A percentile compares a stretch with the other conserved stretches of the same genome.
Evolutionary conservation across 2,329 filamentous ascomycete genomes (phyloP).

Genomic region (Colletotrichum caudatum): DNA sequence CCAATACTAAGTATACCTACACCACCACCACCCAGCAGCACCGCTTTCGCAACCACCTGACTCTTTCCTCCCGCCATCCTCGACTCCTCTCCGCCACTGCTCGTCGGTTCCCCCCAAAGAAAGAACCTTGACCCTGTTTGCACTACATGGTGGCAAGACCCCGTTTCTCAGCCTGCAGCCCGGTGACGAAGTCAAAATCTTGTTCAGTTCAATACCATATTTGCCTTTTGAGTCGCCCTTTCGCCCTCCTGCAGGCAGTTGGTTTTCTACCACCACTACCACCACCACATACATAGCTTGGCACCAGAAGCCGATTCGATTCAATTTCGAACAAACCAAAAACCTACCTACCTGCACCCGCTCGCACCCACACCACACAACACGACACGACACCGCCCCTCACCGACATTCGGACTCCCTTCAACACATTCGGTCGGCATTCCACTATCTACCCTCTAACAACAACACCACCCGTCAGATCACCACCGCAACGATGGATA

Average conservation of each 20-base stretch:
- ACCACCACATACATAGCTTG: neutral
- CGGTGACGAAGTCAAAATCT: slow-evolving; percentile 39
- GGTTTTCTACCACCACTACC: too few species aligned
- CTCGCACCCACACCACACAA: neutral
- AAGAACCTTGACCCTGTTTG: slow-evolving; percentile 39
- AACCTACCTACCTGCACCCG: neutral
- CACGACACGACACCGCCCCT: neutral
- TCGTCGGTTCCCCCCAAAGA: slow-evolving; percentile 2
- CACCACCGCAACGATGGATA: slow-evolving; percentile 40
- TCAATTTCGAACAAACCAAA: neutral
- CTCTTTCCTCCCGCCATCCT: slow-evolving; percentile 29
- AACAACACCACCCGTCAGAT: neutral
- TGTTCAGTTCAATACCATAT: slow-evolving; percentile 32
- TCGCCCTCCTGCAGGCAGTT: slow-evolving; percentile 12
- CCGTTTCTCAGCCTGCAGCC: slow-evolving; percentile 38
- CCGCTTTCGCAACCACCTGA: slow-evolving; percentile 37
- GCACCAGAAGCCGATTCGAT: neutral
- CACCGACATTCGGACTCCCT: neutral
- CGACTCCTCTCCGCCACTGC: slow-evolving; percentile 38
- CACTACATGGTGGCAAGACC: slow-evolving; percentile 39
- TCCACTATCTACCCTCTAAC: neutral
- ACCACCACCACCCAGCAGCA: slow-evolving; percentile 27
- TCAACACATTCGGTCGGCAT: slow-evolving; percentile 1
- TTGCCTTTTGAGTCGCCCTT: slow-evolving; percentile 33
- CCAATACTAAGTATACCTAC: slow-evolving; percentile 2